Evolutionary conservation across 495 filamentous ascomycete species (phyloP).

Genomic region (Thozetella sp.): DNA sequence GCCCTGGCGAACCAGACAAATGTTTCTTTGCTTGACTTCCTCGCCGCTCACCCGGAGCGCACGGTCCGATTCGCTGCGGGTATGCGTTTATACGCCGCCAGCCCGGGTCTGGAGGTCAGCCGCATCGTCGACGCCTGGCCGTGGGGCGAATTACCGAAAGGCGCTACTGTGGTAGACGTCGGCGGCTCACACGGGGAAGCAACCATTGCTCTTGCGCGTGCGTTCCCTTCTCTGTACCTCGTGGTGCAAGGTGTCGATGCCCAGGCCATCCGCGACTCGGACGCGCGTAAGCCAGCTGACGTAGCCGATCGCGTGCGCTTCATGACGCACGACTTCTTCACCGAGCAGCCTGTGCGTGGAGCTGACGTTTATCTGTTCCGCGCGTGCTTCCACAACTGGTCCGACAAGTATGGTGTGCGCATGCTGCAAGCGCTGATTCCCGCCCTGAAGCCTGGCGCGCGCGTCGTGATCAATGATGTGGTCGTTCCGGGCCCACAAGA

Average conservation of each 20-base stretch:
- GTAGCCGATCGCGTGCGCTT: constrained; percentile 31
- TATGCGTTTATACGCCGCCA: constrained; percentile 29
- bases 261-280: constrained; percentile 18
- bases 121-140: constrained; percentile 31
- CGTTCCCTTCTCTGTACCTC: constrained; percentile 30
- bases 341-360: constrained; percentile 30
- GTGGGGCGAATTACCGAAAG: constrained; percentile 20
- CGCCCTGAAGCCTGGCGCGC: constrained; percentile 36
- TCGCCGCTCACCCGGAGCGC: constrained; percentile 24
- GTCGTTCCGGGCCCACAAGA: constrained; percentile 21
- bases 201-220: constrained; percentile 30
- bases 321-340: constrained; percentile 44
- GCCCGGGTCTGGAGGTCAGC: constrained; percentile 26
- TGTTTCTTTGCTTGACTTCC: constrained; percentile 23
- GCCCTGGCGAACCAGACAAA: constrained; percentile 26
- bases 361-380: constrained; percentile 37
- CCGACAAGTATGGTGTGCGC: constrained; percentile 41
- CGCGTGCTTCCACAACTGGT: constrained; percentile 44
- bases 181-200: constrained; percentile 45
- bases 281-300: constrained; percentile 25
- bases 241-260: constrained; percentile 42
- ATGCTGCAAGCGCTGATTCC: constrained; percentile 43
- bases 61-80: constrained; percentile 33
- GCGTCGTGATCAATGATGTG: constrained; percentile 36
- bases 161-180: constrained; percentile 38